A percentile compares a stretch with the other conserved stretches of the same genome.
Conservation (phyloP, 306 rosid species). For the Castanospermum australe region DNA sequence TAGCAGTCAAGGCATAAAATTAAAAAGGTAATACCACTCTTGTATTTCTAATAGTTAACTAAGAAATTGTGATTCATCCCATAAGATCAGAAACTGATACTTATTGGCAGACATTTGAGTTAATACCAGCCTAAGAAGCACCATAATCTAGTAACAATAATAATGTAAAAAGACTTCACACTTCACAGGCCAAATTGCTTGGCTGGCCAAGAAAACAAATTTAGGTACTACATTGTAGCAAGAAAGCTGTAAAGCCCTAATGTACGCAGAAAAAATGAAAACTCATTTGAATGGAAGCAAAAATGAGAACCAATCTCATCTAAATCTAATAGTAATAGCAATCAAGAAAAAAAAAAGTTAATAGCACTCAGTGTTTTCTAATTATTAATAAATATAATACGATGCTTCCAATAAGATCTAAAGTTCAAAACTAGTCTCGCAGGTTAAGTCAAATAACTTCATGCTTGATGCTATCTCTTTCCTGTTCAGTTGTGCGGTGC, state of each 20-base stretch:
- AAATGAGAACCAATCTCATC: background rate
- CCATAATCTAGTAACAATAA: background rate
- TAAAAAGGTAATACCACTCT: no score
- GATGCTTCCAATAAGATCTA: background rate
- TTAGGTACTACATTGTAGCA: no score
- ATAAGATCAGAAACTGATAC: no score
- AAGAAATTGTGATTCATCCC: no score
- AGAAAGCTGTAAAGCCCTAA: no score
- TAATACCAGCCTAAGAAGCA: background rate
- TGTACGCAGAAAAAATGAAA: no score
- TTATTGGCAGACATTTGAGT: background rate
- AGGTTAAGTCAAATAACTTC: slow-evolving; percentile 49
- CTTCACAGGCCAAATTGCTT: background rate
- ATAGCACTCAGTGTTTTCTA: slow-evolving; percentile 22
- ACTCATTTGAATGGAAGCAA: background rate
- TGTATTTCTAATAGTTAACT: no score
- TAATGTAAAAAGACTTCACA: background rate
- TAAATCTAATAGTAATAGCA: background rate
- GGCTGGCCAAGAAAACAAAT: background rate
- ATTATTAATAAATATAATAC: background rate
- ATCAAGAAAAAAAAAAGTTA: background rate
- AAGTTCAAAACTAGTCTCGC: slow-evolving; percentile 28
- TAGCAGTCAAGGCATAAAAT: background rate
- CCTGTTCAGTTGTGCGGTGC: slow-evolving; percentile 90
- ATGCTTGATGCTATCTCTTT: slow-evolving; percentile 94